Conservation (phyloP, 2,329 filamentous ascomycete species). For the Neonectria neomacrospora region DNA sequence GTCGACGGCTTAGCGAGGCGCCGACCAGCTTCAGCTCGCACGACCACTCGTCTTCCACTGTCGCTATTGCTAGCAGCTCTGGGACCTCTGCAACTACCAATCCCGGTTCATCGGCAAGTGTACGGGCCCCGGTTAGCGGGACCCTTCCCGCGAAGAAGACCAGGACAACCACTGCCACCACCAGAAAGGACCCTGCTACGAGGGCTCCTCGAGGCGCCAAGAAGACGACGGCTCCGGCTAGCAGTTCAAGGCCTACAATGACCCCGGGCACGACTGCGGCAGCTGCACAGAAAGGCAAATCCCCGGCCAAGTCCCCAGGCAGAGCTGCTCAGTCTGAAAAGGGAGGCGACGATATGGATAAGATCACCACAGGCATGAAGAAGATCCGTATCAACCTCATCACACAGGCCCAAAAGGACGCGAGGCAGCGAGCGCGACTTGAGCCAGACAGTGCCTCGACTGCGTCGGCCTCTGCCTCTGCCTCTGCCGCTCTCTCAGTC, state of each 20-base stretch:
- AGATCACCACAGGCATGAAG: slow-evolving; percentile 68
- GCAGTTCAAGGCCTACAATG: slow-evolving; percentile 27
- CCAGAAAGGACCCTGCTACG: slow-evolving; percentile 55
- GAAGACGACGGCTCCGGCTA: slow-evolving; percentile 47
- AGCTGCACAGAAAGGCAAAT: slow-evolving; percentile 28
- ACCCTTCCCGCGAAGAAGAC: slow-evolving; percentile 69
- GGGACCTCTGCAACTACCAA: slow-evolving; percentile 43
- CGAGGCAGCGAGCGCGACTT: slow-evolving; percentile 53
- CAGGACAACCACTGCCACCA: slow-evolving; percentile 57
- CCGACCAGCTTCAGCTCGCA: slow-evolving; percentile 49
- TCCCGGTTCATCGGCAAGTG: slow-evolving; percentile 55
- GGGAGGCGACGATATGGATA: slow-evolving; percentile 59
- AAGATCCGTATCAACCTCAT: slow-evolving; percentile 72
- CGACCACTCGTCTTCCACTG: slow-evolving; percentile 20
- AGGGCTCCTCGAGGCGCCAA: slow-evolving; percentile 51
- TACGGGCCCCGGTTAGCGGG: slow-evolving; percentile 52
- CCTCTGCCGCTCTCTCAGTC: slow-evolving; percentile 8
- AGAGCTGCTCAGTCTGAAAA: slow-evolving; percentile 29
- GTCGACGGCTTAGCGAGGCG: slow-evolving; percentile 62
- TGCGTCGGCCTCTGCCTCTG: slow-evolving; percentile 15
- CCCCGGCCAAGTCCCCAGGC: slow-evolving; percentile 23
- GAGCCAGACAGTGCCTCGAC: slow-evolving; percentile 37
- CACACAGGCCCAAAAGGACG: slow-evolving; percentile 68
- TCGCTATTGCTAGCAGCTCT: slow-evolving; percentile 21
- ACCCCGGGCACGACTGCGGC: slow-evolving; percentile 8